These are phyloP conservation scores for Ceratobasidium sp. DNA, from an alignment of 1,284 basidiomycete genomes.

Conservation along the genomic window DNA sequence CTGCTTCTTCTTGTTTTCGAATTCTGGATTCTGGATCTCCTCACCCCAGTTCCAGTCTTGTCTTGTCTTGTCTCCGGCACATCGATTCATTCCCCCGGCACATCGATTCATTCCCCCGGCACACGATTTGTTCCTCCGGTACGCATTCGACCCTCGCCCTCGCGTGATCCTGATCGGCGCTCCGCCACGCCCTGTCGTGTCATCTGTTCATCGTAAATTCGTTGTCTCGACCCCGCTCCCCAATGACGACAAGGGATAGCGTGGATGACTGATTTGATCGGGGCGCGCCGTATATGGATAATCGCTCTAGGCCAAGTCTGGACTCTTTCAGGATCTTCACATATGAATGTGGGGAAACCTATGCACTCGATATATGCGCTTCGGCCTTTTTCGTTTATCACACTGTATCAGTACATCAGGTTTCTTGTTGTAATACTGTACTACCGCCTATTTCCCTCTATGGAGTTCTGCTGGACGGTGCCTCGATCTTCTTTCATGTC, in stretches of 20 bases:
- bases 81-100: neutral
- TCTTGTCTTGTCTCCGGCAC: neutral
- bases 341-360: too few species aligned
- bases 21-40: neutral
- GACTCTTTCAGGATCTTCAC: too few species aligned
- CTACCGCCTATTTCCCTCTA: neutral
- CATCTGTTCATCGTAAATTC: neutral
- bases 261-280: too few species aligned
- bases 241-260: too few species aligned
- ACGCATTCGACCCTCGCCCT: neutral
- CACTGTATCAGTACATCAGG: neutral
- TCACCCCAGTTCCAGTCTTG: neutral
- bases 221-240: too few species aligned
- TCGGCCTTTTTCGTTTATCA: neutral
- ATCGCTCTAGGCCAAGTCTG: too few species aligned
- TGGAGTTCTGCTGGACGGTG: constrained; percentile 34
- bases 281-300: too few species aligned
- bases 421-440: constrained; percentile 16
- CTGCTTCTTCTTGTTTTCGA: neutral
- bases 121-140: too few species aligned
- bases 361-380: too few species aligned
- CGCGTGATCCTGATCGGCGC: neutral
- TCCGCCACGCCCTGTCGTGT: neutral
- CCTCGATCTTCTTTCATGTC: neutral
- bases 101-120: neutral